Conservation (phyloP, 164 flowering plant species). For the Houttuynia cordata region DNA sequence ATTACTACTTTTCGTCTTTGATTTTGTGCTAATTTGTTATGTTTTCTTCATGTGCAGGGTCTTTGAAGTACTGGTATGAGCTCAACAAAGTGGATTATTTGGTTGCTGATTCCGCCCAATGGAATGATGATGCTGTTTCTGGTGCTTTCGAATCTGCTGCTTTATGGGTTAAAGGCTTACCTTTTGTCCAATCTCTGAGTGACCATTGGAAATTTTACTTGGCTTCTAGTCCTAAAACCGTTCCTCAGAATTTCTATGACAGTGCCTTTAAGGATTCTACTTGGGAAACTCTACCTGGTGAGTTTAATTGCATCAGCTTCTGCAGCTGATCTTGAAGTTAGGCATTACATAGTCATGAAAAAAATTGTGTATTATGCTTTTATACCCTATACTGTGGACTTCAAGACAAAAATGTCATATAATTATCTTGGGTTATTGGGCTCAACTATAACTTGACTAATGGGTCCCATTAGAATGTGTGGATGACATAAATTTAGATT, state of each 20-base stretch:
- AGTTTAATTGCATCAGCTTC: background rate
- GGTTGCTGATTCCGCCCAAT: conserved; percentile 54
- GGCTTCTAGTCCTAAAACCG: conserved; percentile 42
- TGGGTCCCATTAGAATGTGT: too few relatives aligned
- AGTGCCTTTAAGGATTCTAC: conserved; percentile 49
- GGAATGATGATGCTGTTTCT: conserved; percentile 84
- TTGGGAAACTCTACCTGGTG: conserved; percentile 82
- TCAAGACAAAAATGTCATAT: too few relatives aligned
- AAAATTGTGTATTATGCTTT: too few relatives aligned
- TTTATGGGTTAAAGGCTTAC: conserved; percentile 75
- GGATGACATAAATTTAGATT: too few relatives aligned
- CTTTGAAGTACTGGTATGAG: conserved; percentile 75
- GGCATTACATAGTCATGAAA: too few relatives aligned
- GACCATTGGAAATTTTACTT: conserved; percentile 81
- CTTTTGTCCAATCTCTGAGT: conserved; percentile 76
- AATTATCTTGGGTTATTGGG: too few relatives aligned
- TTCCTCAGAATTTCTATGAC: conserved; percentile 52
- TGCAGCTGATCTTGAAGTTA: too few relatives aligned
- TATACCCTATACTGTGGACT: too few relatives aligned
- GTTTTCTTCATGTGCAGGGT: conserved; percentile 31
- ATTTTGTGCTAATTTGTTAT: background rate
- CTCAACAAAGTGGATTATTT: conserved; percentile 61
- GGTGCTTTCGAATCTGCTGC: conserved; percentile 71
- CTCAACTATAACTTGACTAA: too few relatives aligned
- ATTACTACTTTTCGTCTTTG: background rate